phyloP scores from a whole-genome alignment of 345 rosid species.

The Aurinia saxatilis region DNA sequence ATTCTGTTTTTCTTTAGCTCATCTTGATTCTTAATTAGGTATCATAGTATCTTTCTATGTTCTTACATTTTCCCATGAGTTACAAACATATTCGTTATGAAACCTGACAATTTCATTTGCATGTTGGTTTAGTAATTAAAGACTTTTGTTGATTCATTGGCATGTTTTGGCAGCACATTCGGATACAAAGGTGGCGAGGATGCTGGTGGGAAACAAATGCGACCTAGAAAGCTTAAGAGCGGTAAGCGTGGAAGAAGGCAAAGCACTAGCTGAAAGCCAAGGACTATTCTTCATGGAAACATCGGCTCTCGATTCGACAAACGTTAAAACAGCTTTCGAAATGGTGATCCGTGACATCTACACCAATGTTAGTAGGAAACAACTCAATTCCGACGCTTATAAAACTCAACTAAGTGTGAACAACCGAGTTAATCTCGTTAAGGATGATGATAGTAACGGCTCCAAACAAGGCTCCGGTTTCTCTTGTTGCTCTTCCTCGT shows the following conservation, averaged over 20 bases:
- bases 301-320: constrained; percentile 78
- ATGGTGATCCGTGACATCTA: constrained; percentile 66
- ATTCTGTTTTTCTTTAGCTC: not conserved
- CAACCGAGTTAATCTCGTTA: constrained; percentile 49
- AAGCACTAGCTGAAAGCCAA: constrained; percentile 61
- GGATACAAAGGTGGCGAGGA: constrained; percentile 60
- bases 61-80: not conserved
- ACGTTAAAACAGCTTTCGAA: constrained; percentile 75
- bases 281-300: constrained; percentile 89
- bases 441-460: constrained; percentile 31
- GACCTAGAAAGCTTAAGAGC: constrained; percentile 67
- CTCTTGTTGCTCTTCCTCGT: constrained; percentile 56
- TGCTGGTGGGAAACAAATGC: constrained; percentile 87
- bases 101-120: not conserved
- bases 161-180: constrained; percentile 47
- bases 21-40: not conserved
- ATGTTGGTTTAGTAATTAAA: not conserved
- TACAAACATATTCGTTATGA: no score
- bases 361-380: constrained; percentile 62
- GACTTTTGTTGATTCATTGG: not conserved
- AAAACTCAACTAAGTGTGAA: constrained; percentile 67
- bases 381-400: constrained; percentile 55
- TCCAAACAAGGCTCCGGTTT: constrained; percentile 47
- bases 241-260: constrained; percentile 72
- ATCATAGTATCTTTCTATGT: not conserved